These are phyloP conservation scores for Trichophyton verrucosum DNA, from an alignment of 2,329 filamentous ascomycete genomes.

Conservation along the genomic window DNA sequence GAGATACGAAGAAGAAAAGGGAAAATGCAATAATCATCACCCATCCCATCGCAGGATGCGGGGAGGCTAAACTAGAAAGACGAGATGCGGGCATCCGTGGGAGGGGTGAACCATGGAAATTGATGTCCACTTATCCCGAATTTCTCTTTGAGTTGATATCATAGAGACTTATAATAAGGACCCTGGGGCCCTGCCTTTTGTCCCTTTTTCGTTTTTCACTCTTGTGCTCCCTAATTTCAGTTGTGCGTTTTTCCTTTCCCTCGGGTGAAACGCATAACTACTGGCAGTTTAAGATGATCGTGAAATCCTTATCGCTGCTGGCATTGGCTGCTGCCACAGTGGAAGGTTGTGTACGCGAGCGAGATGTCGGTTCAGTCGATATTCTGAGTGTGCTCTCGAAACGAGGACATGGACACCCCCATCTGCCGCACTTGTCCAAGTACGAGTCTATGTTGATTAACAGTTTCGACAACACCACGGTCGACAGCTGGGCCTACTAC, in stretches of 20 bases:
- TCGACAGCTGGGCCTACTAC: slow-evolving; percentile 21
- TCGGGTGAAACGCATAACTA: not conserved
- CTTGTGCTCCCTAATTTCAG: not conserved
- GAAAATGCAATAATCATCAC: not conserved
- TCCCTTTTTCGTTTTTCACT: slow-evolving; percentile 4
- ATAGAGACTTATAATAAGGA: not conserved
- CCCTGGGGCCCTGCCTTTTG: not conserved
- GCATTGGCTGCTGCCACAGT: slow-evolving; percentile 6
- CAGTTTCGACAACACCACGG: slow-evolving; percentile 18
- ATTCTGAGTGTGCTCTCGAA: slow-evolving; percentile 13
- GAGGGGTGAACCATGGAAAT: not conserved
- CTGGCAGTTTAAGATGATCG: slow-evolving; percentile 1
- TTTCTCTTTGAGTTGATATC: not conserved
- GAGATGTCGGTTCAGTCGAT: not conserved
- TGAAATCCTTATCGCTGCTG: slow-evolving; percentile 6
- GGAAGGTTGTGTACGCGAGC: slow-evolving; percentile 7
- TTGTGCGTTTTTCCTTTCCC: not conserved
- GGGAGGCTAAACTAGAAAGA: not conserved
- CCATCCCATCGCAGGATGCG: not conserved
- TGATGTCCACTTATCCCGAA: not conserved
- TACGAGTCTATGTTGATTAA: slow-evolving; percentile 20
- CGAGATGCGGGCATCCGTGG: not conserved
- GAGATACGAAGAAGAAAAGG: not conserved
- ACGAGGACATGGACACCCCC: slow-evolving; percentile 13
- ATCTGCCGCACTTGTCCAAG: slow-evolving; percentile 18